Evolutionary conservation across 257 asterid genomes (phyloP), one percentile per base, ranked within the genome.

Genomic region (Primulina huaijiensis): DNA sequence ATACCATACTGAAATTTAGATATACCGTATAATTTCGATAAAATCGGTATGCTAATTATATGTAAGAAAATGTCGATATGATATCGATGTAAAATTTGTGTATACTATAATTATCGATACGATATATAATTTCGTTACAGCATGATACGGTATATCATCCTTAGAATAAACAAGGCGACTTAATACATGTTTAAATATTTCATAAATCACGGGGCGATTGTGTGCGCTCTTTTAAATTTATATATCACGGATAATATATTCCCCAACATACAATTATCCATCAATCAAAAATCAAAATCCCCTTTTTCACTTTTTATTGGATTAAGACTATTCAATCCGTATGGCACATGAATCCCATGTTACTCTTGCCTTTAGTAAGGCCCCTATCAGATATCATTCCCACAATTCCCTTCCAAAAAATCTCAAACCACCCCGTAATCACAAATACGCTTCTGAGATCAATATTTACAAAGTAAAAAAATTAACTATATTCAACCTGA

Each of bases 261-360:
- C 6, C 23, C 8, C 46, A 64, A 52, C 56, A 68, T 68, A 66
- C 69, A 69, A 61, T 69, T 68, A 81, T 53, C 60, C 62, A 68
- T 72, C 75, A 75, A 73, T 60, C 27, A 67, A 72, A 67, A 75
- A 71, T 60, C 27, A 69, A 72, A 64, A 68, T 80, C 56, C 62
- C 30, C 40, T 35, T 21, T 77, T 69, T n/a, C 2, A 20, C 3
- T 11, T 43, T 12, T 17, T 2, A 67, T 57, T 30, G 53, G 91
- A 87, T 69, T 74, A 81, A 75, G 92, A 82, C 90, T 46, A 33
- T 62, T 68, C 86, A 55, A 63, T 81, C 83, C 78, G 72, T 69
- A 75, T 53, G 9, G 89, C 95, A 90, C 95, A 91, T 91, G 97
- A 81, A 77, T 70, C 80, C 96, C 96, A 91, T 86, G 95, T 89